phyloP scores from a whole-genome alignment of 441 rosid species.

The Populus hybrid region DNA sequence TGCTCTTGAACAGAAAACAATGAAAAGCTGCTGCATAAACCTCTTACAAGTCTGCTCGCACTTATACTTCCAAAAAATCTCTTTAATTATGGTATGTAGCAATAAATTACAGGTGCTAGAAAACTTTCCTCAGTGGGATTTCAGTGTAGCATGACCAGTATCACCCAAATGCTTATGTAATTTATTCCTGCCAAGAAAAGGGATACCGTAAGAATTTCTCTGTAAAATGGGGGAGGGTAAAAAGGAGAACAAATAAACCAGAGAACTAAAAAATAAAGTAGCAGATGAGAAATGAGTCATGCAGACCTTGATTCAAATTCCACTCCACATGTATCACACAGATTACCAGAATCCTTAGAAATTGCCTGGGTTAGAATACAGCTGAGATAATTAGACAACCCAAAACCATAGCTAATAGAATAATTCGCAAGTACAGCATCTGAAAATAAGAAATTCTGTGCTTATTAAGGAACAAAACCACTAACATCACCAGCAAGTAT shows the following conservation, averaged over 20 bases:
- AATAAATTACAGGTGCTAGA: neutral
- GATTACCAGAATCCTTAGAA: constrained; percentile 47
- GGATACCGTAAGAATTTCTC: constrained; percentile 4
- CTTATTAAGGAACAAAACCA: neutral
- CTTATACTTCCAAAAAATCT: neutral
- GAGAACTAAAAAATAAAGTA: neutral
- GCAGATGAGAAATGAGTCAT: constrained; percentile 5
- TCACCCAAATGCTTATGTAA: constrained; percentile 81
- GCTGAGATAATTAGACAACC: constrained; percentile 11
- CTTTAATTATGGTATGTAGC: neutral
- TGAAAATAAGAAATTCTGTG: neutral
- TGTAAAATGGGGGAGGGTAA: neutral
- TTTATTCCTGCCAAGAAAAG: constrained; percentile 48
- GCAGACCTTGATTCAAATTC: constrained; percentile 83
- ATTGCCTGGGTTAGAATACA: constrained; percentile 45
- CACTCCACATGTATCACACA: constrained; percentile 78
- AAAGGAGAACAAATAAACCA: neutral
- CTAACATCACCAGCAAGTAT: neutral
- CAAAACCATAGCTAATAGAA: neutral
- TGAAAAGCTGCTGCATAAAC: neutral
- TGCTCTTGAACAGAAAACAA: neutral
- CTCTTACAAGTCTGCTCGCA: neutral
- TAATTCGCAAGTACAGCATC: neutral
- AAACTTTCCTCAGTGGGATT: constrained; percentile 37
- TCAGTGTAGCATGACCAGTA: constrained; percentile 64